Evolutionary conservation across 306 rosid species (phyloP), one percentile per base, ranked within the genome.

Genomic region (Cucumis sativus): DNA sequence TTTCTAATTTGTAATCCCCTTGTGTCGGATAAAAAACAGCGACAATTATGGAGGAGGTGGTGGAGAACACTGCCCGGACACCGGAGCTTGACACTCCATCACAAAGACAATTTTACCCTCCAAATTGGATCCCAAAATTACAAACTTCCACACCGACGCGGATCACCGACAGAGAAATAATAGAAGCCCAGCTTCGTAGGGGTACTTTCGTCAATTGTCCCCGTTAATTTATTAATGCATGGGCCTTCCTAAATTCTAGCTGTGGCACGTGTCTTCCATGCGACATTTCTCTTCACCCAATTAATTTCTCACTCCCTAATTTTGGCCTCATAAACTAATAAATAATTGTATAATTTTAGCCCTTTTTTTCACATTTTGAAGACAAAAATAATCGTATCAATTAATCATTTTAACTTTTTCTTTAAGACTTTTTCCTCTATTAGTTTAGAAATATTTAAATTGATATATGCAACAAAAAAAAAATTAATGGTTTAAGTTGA

Each of bases 191-290:
- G 35, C 56, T 41, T 4, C 7, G 40, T 49, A 70, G 76, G 76
- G 76, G 76, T 3, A 0, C 14, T 70, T 70, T 23, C 54, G 76
- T 47, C 76, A 47, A 47, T 70, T 70, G 4, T 41, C 30, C 1
- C n/a, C 25, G 8, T 25, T 65, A 16, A 52, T n/a, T 61, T 25
- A 11, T 61, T 25, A 39, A 43, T 20, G 57, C 57, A 45, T 45
- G 75, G 28, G 39, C 39, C 8, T 47, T 47, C 39, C 58, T 20
- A 21, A 20, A 70, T 23, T 47, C 2, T 39, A 37, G 58, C 30
- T 21, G 11, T 70, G 75, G 58, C 75, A 70, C 75, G 75, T 43
- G 75, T 47, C 3, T 23, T 28, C 54, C 75, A 68, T 47, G 75
- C 56, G 58, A 23, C 57, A 69, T 69, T 39, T 68, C 20, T 40